Conservation (phyloP, 75 land plant genomes). For the Pinus taeda region DNA sequence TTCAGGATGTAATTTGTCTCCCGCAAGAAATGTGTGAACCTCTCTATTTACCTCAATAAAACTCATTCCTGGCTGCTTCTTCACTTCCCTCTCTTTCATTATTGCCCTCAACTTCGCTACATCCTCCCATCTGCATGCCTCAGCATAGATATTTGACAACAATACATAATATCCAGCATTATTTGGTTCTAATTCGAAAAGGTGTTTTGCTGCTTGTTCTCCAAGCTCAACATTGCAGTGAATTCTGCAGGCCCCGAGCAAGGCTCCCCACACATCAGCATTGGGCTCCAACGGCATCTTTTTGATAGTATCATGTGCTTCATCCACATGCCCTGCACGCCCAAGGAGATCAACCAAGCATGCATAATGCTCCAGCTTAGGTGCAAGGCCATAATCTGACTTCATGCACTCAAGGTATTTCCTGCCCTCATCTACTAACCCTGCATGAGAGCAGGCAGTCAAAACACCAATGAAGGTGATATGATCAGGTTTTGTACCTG, state of each 20-base stretch:
- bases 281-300: conserved; percentile 27
- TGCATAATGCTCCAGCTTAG: conserved; percentile 40
- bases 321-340: conserved; percentile 45
- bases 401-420: conserved; percentile 30
- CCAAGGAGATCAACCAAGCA: conserved; percentile 56
- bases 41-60: conserved; percentile 33
- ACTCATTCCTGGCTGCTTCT: conserved; percentile 53
- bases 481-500: conserved; percentile 22
- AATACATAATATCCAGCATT: conserved; percentile 35
- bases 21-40: conserved; percentile 41
- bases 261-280: conserved; percentile 39
- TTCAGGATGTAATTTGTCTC: conserved; percentile 29
- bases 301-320: conserved; percentile 36
- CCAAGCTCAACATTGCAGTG: conserved; percentile 33
- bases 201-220: conserved; percentile 21
- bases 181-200: conserved; percentile 11
- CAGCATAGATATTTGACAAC: conserved; percentile 28
- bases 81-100: conserved; percentile 22
- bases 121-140: conserved; percentile 26
- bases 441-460: conserved; percentile 45
- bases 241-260: conserved; percentile 39
- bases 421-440: conserved; percentile 35
- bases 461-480: conserved; percentile 43
- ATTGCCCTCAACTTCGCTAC: conserved; percentile 16
- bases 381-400: conserved; percentile 19